Evolutionary conservation across 2,329 filamentous ascomycete species (phyloP).

Genomic region (Curvularia spicifera): DNA sequence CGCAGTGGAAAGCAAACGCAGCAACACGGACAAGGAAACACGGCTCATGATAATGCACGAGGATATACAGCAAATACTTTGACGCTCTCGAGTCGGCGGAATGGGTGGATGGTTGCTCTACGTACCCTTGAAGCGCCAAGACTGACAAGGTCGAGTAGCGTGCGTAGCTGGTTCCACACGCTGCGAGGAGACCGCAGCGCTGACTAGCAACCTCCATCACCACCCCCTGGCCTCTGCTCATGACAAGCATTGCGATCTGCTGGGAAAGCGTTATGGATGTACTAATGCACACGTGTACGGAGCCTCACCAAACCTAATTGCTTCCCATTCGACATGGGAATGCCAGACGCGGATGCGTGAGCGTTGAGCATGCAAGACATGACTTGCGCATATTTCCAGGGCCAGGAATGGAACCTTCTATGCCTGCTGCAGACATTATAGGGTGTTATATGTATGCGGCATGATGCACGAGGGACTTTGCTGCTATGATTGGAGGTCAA

Average conservation of each 20-base stretch:
- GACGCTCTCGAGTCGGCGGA: constrained; percentile 28
- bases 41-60: constrained; percentile 29
- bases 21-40: constrained; percentile 16
- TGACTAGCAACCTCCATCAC: not conserved
- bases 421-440: constrained; percentile 4
- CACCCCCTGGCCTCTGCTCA: not conserved
- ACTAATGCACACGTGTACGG: not conserved
- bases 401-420: not conserved
- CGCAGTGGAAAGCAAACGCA: constrained; percentile 9
- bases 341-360: not conserved
- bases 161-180: constrained; percentile 18
- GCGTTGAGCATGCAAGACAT: not conserved
- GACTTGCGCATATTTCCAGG: not conserved
- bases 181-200: constrained; percentile 9
- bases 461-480: not conserved
- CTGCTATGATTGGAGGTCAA: not conserved
- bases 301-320: not conserved
- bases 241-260: not conserved
- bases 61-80: constrained; percentile 32
- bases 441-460: not conserved
- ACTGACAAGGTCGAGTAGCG: constrained; percentile 22
- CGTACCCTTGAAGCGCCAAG: constrained; percentile 25
- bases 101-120: constrained; percentile 32
- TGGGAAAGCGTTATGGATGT: not conserved
- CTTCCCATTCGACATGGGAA: not conserved